These are phyloP conservation scores for Camellia sinensis DNA, from an alignment of 148 eudicot genomes.

Conservation along the genomic window DNA sequence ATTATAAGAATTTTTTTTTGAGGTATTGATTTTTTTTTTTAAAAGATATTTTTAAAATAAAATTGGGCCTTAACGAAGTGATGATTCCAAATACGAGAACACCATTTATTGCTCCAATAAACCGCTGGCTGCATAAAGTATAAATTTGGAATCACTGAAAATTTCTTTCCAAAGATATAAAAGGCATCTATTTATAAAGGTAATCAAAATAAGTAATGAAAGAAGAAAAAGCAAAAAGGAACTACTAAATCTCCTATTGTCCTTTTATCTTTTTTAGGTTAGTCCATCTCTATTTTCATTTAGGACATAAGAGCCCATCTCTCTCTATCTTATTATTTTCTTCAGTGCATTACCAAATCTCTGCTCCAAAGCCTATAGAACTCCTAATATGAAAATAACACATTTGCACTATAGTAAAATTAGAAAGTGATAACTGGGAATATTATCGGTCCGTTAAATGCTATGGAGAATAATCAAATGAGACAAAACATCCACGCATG, in stretches of 20 bases:
- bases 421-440: not conserved
- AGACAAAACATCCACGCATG: not conserved
- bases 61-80: no score
- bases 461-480: not conserved
- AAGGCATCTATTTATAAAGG: not conserved
- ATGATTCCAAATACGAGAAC: slow-evolving; percentile 69
- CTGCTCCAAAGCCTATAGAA: not conserved
- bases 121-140: slow-evolving; percentile 64
- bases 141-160: slow-evolving; percentile 1
- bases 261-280: not conserved
- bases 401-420: not conserved
- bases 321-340: not conserved
- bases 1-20: no score
- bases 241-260: not conserved
- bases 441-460: not conserved
- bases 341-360: not conserved
- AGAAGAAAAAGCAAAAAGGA: not conserved
- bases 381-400: not conserved
- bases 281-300: slow-evolving; percentile 2
- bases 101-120: slow-evolving; percentile 88
- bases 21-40: no score
- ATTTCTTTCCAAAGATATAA: not conserved
- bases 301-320: not conserved
- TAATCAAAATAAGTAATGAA: not conserved
- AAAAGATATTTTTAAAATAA: no score